phyloP scores from a whole-genome alignment of 2,329 filamentous ascomycete genomes.

The Neobulgaria alba region DNA sequence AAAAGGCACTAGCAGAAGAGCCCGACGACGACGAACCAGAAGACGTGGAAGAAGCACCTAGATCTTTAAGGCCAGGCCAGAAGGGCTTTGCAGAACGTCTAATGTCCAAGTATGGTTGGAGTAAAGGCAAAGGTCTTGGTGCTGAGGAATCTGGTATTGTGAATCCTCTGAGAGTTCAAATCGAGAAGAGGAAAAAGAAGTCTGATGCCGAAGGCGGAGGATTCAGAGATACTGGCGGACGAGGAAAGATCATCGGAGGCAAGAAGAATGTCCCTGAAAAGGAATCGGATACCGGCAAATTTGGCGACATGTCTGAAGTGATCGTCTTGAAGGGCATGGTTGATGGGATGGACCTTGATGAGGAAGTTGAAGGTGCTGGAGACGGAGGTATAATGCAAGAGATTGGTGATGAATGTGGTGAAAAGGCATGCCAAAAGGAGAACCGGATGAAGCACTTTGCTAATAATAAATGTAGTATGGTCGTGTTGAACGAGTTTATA shows the following conservation, averaged over 20 bases:
- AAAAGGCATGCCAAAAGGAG: slow-evolving; percentile 49
- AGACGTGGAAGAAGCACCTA: slow-evolving; percentile 33
- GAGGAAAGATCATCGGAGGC: slow-evolving; percentile 75
- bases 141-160: slow-evolving; percentile 75
- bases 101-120: slow-evolving; percentile 92
- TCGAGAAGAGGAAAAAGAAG: slow-evolving; percentile 78
- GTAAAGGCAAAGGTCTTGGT: slow-evolving; percentile 78
- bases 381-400: slow-evolving; percentile 71
- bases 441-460: not conserved
- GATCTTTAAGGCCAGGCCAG: slow-evolving; percentile 66
- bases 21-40: slow-evolving; percentile 28
- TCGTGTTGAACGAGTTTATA: slow-evolving; percentile 68
- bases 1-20: slow-evolving; percentile 34
- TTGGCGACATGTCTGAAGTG: slow-evolving; percentile 71
- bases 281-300: slow-evolving; percentile 42
- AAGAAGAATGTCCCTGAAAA: slow-evolving; percentile 41
- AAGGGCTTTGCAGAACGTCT: slow-evolving; percentile 78
- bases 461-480: slow-evolving; percentile 53
- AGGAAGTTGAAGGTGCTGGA: slow-evolving; percentile 60
- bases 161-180: slow-evolving; percentile 71
- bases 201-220: slow-evolving; percentile 72
- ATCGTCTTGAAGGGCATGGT: slow-evolving; percentile 80
- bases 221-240: slow-evolving; percentile 56
- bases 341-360: slow-evolving; percentile 69
- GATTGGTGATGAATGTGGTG: slow-evolving; percentile 87